A percentile compares a stretch with the other conserved stretches of the same genome.
These are phyloP conservation scores for Endocarpon pusillum DNA, from an alignment of 495 filamentous ascomycete species.

Conservation along the genomic window DNA sequence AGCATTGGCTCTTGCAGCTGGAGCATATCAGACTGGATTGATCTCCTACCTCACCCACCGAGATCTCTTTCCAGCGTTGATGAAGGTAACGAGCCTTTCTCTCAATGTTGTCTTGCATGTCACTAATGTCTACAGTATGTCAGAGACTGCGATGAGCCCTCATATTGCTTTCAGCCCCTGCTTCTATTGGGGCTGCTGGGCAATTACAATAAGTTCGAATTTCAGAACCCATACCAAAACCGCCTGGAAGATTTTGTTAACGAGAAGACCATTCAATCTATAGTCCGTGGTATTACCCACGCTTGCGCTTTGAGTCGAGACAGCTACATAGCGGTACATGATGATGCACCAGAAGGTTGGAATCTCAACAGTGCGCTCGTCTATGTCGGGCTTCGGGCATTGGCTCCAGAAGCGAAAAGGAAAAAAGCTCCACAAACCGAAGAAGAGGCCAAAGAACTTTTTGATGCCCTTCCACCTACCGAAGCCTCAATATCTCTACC, in stretches of 20 bases:
- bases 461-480: constrained; percentile 53
- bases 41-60: constrained; percentile 90
- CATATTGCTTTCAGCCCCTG: constrained; percentile 55
- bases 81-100: constrained; percentile 49
- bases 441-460: constrained; percentile 65
- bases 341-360: constrained; percentile 89
- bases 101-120: background rate
- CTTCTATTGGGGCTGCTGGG: constrained; percentile 73
- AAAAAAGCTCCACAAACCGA: constrained; percentile 34
- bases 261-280: constrained; percentile 66
- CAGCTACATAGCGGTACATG: constrained; percentile 74
- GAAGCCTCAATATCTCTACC: constrained; percentile 65
- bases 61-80: constrained; percentile 83
- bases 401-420: constrained; percentile 48
- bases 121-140: constrained; percentile 44
- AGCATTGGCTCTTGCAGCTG: constrained; percentile 70
- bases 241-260: constrained; percentile 97
- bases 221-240: constrained; percentile 89
- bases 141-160: constrained; percentile 53
- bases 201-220: constrained; percentile 99
- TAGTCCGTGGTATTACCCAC: constrained; percentile 54
- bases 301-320: constrained; percentile 48
- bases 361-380: constrained; percentile 57
- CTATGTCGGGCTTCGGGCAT: constrained; percentile 68
- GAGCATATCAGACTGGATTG: constrained; percentile 83